A percentile compares a stretch with the other conserved stretches of the same genome.
Evolutionary conservation across 768 basidiomycete genomes (phyloP).

Genomic region (Cystofilobasidium ferigula): DNA sequence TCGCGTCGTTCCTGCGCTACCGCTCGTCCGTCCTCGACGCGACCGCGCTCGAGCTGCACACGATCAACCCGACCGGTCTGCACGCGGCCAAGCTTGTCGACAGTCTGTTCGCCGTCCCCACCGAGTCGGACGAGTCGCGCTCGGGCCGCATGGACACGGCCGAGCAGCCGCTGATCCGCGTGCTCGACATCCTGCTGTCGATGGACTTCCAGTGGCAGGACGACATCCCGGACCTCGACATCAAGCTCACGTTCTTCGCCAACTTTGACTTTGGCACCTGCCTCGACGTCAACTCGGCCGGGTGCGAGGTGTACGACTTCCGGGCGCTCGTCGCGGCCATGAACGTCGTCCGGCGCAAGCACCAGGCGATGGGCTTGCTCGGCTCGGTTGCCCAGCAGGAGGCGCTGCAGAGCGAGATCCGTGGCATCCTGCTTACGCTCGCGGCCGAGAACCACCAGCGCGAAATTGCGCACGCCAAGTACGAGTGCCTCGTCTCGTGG

Average conservation of each 20-base stretch:
- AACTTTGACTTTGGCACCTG: conserved; percentile 61
- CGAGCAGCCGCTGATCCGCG: conserved; percentile 62
- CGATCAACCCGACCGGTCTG: conserved; percentile 63
- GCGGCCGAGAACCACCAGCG: conserved; percentile 79
- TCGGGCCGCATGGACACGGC: conserved; percentile 30
- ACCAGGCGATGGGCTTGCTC: conserved; percentile 57
- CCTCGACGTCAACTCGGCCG: conserved; percentile 53
- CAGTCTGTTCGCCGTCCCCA: conserved; percentile 58
- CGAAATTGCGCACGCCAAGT: conserved; percentile 60
- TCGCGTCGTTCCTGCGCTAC: conserved; percentile 66
- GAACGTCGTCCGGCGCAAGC: conserved; percentile 47
- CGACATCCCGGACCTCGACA: conserved; percentile 49
- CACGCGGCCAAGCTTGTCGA: conserved; percentile 58
- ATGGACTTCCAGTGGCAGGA: conserved; percentile 84
- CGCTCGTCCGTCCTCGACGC: conserved; percentile 77
- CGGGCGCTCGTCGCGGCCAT: conserved; percentile 61
- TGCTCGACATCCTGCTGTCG: conserved; percentile 79
- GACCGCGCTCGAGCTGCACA: conserved; percentile 75
- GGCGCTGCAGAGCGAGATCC: conserved; percentile 56
- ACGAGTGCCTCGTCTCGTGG: conserved; percentile 70
- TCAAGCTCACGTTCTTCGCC: conserved; percentile 50
- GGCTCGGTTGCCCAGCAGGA: conserved; percentile 51
- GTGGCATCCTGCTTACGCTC: conserved; percentile 70
- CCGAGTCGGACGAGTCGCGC: conserved; percentile 37
- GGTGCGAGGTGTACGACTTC: conserved; percentile 74